phyloP scores from a whole-genome alignment of 495 filamentous ascomycete species.

The Neurospora tetraspora region DNA sequence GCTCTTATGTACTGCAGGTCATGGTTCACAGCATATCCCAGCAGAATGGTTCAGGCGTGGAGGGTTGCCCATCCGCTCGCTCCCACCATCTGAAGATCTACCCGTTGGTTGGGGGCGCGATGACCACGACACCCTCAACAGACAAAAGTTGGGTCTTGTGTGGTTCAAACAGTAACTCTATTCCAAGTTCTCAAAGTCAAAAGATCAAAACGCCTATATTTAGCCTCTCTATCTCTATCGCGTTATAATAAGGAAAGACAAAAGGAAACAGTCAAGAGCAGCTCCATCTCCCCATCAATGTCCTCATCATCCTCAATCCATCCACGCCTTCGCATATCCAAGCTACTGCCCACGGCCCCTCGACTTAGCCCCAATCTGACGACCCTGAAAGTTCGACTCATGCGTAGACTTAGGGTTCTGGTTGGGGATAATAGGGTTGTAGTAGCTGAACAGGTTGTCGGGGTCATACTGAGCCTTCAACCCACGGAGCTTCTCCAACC shows the following conservation, averaged over 20 bases:
- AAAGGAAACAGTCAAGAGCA: neutral
- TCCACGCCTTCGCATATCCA: neutral
- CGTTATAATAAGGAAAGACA: neutral
- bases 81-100: neutral
- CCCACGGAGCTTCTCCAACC: conserved; percentile 27
- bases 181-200: neutral
- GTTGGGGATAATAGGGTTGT: conserved; percentile 27
- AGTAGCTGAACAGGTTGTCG: conserved; percentile 38
- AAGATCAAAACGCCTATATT: neutral
- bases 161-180: neutral
- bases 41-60: neutral
- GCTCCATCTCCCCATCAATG: neutral
- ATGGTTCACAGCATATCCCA: neutral
- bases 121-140: neutral
- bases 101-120: neutral
- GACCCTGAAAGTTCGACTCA: neutral
- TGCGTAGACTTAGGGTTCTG: neutral
- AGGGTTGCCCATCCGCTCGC: neutral
- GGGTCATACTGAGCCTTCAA: conserved; percentile 52
- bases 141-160: neutral
- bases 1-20: neutral
- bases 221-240: neutral
- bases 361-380: neutral
- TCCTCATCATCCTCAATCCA: neutral
- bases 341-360: neutral